Evolutionary conservation across 768 basidiomycete species (phyloP).

Genomic region (Dacryopinax spathularia): DNA sequence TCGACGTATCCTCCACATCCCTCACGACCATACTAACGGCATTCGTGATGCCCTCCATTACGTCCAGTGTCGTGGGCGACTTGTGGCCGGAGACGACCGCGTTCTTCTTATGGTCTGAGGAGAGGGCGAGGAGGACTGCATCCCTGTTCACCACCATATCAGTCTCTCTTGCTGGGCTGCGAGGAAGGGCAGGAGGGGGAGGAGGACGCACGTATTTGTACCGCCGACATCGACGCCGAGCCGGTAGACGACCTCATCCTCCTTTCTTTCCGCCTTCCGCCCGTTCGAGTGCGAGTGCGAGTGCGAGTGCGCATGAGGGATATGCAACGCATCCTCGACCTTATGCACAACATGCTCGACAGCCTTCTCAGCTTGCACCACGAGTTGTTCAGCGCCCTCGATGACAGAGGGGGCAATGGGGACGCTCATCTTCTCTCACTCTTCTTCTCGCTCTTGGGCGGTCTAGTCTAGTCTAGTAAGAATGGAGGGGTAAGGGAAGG

Average conservation of each 20-base stretch:
- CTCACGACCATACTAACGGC: conserved; percentile 36
- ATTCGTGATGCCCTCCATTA: conserved; percentile 43
- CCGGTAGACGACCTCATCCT: neutral
- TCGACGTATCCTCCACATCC: conserved; percentile 23
- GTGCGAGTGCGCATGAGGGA: neutral
- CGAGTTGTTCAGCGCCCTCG: neutral
- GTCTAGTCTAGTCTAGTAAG: too few relatives aligned
- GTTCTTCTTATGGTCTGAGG: conserved; percentile 5
- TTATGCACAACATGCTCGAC: neutral
- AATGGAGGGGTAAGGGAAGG: too few relatives aligned
- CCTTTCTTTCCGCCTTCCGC: too few relatives aligned
- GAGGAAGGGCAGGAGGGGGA: conserved; percentile 31
- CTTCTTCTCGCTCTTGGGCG: too few relatives aligned
- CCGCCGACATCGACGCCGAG: neutral
- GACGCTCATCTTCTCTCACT: too few relatives aligned
- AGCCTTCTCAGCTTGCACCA: neutral
- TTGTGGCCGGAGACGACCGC: conserved; percentile 23
- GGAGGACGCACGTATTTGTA: conserved; percentile 17
- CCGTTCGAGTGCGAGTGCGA: neutral
- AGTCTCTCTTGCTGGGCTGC: too few relatives aligned
- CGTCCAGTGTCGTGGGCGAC: conserved; percentile 40
- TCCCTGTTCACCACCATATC: conserved; percentile 20
- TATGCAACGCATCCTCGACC: neutral
- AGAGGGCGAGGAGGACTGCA: conserved; percentile 16
- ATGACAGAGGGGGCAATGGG: neutral